Evolutionary conservation across 495 filamentous ascomycete genomes (phyloP), one percentile per base, ranked within the genome.

Genomic region (Emericellopsis terricola): DNA sequence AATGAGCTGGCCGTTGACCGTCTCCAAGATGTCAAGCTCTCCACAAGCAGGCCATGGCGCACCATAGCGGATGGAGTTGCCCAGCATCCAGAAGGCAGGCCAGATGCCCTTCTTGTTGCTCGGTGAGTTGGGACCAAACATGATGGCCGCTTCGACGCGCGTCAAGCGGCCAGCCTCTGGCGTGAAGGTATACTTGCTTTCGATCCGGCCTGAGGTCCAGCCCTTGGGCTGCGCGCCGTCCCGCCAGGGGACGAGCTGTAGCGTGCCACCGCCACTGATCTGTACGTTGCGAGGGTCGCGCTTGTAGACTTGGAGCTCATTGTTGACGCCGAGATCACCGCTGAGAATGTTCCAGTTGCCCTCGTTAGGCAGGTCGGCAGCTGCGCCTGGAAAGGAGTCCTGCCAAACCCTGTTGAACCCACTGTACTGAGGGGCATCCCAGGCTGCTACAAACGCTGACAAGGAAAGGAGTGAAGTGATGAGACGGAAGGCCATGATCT

Each of bases 61-160:
- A 1, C 58, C 56, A 17, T 49, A 33, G 4, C 59, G 51, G 21
- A 65, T 43, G 9, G 46, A 42, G 33, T 59, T 34, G 2, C 64
- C 64, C n/a, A 69, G 50, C 19, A 63, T 36, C 64, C 63, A 69
- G 46, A 65, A 69, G 0, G 63, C 64, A 0, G 64, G 64, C 64
- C 64, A 69, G 43, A 67, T 56, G 5, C 64, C 64, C 40, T 58
- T 50, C 44, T 65, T 59, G 13, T 50, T 45, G n/a, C 28, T 27
- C 18, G 38, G 30, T 8, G 40, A 9, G 40, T 54, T 56, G 30
- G 37, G 40, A 21, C 64, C 64, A 35, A 68, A 57, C 11, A 56
- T 50, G 21, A 67, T 48, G 21, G 38, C 31, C 10, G 57, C 52
- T 51, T 67, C 56, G 10, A 53, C 53, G 26, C 61, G 44, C 6